Conservation (phyloP, 148 eudicot species). For the Rhododendron ovatum region DNA sequence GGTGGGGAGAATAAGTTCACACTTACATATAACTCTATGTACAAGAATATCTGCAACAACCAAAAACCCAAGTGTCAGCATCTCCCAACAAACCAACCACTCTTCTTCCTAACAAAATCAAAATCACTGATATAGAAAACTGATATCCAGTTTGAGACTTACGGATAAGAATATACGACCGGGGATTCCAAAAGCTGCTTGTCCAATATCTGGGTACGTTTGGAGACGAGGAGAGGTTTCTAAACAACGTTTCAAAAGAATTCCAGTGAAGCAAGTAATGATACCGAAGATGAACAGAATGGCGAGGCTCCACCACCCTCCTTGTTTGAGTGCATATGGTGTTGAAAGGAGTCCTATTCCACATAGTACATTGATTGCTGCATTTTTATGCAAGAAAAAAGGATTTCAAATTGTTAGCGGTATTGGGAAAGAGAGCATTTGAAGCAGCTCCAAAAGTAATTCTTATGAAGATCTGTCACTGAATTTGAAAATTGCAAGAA, state of each 20-base stretch:
- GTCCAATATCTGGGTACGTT: constrained; percentile 54
- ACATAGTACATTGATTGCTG: constrained; percentile 48
- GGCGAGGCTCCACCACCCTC: constrained; percentile 45
- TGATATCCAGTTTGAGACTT: constrained; percentile 12
- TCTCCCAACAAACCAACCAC: neutral
- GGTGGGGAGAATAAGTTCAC: neutral
- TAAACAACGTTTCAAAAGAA: constrained; percentile 39
- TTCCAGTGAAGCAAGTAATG: constrained; percentile 45
- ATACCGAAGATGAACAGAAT: constrained; percentile 34
- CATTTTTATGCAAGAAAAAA: constrained; percentile 8
- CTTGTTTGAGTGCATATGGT: constrained; percentile 49
- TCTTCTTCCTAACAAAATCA: neutral
- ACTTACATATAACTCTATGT: constrained; percentile 49
- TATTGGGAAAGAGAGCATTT: neutral
- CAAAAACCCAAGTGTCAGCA: constrained; percentile 19
- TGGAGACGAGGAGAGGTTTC: constrained; percentile 36
- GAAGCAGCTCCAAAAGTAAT: neutral
- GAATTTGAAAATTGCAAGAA: neutral
- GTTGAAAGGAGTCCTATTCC: constrained; percentile 54
- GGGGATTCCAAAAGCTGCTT: constrained; percentile 43
- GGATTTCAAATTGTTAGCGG: too few species aligned
- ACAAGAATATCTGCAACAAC: constrained; percentile 36
- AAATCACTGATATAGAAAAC: neutral
- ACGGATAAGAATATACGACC: constrained; percentile 48
- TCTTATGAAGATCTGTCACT: neutral